Conservation (phyloP, 225 moss, liverwort and hornwort genomes). For the Marchantia paleacea region DNA sequence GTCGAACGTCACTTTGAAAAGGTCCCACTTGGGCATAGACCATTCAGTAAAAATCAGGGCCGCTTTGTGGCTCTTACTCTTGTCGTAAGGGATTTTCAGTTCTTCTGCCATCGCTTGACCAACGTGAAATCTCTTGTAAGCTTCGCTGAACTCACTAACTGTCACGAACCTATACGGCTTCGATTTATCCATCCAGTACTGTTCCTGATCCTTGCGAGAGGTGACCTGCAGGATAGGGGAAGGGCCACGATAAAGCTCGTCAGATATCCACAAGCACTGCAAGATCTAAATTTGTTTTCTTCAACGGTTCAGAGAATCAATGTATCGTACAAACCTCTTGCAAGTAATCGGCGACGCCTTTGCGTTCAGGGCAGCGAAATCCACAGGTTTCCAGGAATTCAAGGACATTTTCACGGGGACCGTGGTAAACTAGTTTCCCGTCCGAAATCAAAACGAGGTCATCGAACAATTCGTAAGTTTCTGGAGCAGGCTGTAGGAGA, state of each 20-base stretch:
- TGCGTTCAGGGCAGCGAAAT: slow-evolving; percentile 75
- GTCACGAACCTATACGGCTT: slow-evolving; percentile 40
- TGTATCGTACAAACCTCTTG: slow-evolving; percentile 55
- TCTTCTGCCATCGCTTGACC: slow-evolving; percentile 34
- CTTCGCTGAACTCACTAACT: slow-evolving; percentile 42
- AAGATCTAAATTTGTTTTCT: too few species aligned
- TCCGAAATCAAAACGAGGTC: slow-evolving; percentile 75
- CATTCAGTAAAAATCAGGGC: slow-evolving; percentile 44
- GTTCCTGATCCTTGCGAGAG: slow-evolving; percentile 33
- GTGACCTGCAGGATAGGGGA: slow-evolving; percentile 27
- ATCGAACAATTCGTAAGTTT: slow-evolving; percentile 82
- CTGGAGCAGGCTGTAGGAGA: slow-evolving; percentile 82
- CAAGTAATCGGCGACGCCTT: slow-evolving; percentile 80
- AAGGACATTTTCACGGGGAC: slow-evolving; percentile 57
- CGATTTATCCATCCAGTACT: slow-evolving; percentile 30
- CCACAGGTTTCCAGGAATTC: slow-evolving; percentile 67
- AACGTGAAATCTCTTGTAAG: slow-evolving; percentile 40
- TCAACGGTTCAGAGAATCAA: too few species aligned
- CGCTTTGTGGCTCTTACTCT: slow-evolving; percentile 43
- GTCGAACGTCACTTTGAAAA: slow-evolving; percentile 52
- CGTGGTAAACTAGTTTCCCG: slow-evolving; percentile 75
- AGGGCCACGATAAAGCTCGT: background rate
- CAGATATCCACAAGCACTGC: too few species aligned
- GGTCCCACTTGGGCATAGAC: slow-evolving; percentile 43
- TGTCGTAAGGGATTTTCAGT: slow-evolving; percentile 46